phyloP scores from a whole-genome alignment of 768 basidiomycete species.

The Phaffia australis region DNA sequence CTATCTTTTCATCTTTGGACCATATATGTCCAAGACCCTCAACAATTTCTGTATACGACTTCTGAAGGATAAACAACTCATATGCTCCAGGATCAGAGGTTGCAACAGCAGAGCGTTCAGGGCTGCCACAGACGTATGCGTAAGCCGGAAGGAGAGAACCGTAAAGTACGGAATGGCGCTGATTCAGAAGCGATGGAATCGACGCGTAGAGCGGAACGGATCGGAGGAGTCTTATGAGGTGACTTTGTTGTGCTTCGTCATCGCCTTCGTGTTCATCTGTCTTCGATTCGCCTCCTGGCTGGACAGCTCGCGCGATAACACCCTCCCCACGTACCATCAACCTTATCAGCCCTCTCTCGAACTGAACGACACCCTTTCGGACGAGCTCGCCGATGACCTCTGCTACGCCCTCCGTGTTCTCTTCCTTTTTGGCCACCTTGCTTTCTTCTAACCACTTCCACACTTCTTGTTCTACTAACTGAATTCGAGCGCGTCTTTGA shows the following conservation, averaged over 20 bases:
- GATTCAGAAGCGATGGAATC: conserved; percentile 12
- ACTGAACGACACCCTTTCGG: conserved; percentile 1
- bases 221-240: conserved; percentile 10
- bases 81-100: too few species aligned
- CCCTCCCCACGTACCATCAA: conserved; percentile 17
- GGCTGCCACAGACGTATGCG: background rate
- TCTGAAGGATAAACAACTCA: too few species aligned
- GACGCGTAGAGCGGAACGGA: conserved; percentile 20
- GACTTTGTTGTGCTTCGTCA: conserved; percentile 4
- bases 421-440: conserved; percentile 5
- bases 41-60: too few species aligned
- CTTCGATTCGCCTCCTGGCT: too few species aligned
- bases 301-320: background rate
- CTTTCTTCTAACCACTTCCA: conserved; percentile 20
- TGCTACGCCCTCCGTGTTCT: conserved; percentile 14
- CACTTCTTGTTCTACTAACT: background rate
- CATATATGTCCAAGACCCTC: too few species aligned
- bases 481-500: background rate
- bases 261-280: background rate
- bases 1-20: too few species aligned
- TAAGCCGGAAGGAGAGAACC: background rate
- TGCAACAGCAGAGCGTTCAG: background rate
- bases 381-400: conserved; percentile 22
- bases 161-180: conserved; percentile 20
- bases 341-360: conserved; percentile 8